Conservation (phyloP, 23 red algal genomes). For the Chondrus crispus region DNA sequence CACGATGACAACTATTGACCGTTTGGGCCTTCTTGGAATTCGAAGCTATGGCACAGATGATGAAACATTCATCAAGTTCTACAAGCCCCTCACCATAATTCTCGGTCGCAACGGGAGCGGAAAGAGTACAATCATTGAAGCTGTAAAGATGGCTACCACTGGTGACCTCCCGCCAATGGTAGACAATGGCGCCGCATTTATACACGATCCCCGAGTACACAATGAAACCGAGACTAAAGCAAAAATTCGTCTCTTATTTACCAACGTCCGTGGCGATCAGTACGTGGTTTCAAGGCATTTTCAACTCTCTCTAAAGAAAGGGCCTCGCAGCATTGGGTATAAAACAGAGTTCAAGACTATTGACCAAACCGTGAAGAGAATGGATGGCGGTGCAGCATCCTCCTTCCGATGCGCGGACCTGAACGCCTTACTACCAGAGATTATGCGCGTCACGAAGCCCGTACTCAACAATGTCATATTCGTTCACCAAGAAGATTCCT, state of each 20-base stretch:
- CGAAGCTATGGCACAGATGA: slow-evolving; percentile 81
- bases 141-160: slow-evolving; percentile 93
- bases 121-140: slow-evolving; percentile 98
- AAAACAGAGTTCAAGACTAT: slow-evolving; percentile 87
- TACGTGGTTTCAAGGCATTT: slow-evolving; percentile 90
- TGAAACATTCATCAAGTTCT: slow-evolving; percentile 84
- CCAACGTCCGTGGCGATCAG: slow-evolving; percentile 58
- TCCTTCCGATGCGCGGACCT: slow-evolving; percentile 78
- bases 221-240: slow-evolving; percentile 89
- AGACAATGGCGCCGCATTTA: slow-evolving; percentile 91
- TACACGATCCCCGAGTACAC: slow-evolving; percentile 86
- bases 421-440: slow-evolving; percentile 74
- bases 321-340: slow-evolving; percentile 15
- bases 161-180: slow-evolving; percentile 93
- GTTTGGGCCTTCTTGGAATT: slow-evolving; percentile 87
- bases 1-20: slow-evolving; percentile 85
- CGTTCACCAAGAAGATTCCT: slow-evolving; percentile 96
- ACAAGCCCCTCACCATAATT: slow-evolving; percentile 95
- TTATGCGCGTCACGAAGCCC: slow-evolving; percentile 90
- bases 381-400: slow-evolving; percentile 15
- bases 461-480: slow-evolving; percentile 97
- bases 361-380: slow-evolving; percentile 62
- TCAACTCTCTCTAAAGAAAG: slow-evolving; percentile 48
- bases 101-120: slow-evolving; percentile 93
- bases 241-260: slow-evolving; percentile 97